These are phyloP conservation scores for Leishmania aethiopica DNA, from an alignment of 208 protist species.

Conservation along the genomic window DNA sequence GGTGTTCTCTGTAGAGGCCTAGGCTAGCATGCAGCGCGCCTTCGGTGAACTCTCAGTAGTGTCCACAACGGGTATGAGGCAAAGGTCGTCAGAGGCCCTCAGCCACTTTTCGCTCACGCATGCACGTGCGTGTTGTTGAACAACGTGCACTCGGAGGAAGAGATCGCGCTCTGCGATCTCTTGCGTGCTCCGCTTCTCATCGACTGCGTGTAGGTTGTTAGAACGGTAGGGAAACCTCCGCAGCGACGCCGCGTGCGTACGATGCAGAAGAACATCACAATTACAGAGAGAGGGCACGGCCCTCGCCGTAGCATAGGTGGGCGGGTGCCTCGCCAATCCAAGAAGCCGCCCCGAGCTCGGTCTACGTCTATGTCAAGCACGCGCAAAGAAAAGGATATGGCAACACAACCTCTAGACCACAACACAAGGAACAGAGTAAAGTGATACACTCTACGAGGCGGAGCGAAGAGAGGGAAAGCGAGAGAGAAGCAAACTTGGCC, in stretches of 20 bases:
- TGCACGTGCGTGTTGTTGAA: background rate
- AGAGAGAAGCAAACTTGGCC: background rate
- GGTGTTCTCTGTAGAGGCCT: background rate
- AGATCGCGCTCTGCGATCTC: background rate
- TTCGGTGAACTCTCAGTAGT: background rate
- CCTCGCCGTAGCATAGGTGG: background rate
- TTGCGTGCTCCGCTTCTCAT: background rate
- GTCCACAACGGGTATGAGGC: background rate
- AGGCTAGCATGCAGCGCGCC: too few species aligned
- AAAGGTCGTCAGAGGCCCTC: background rate
- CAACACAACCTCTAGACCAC: background rate
- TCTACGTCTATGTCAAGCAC: background rate
- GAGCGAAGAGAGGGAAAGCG: background rate
- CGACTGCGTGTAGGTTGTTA: background rate
- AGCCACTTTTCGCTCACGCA: background rate
- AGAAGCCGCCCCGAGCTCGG: background rate
- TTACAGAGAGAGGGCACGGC: background rate
- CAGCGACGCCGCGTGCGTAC: background rate
- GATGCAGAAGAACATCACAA: background rate
- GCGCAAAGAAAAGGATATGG: background rate
- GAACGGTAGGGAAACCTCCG: background rate
- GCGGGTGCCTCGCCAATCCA: background rate
- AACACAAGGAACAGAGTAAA: conserved; percentile 1
- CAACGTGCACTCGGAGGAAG: background rate
- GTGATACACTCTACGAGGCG: background rate